Evolutionary conservation across 495 filamentous ascomycete species (phyloP), one percentile per base, ranked within the genome.

Genomic region (Bryoglossum gracile): DNA sequence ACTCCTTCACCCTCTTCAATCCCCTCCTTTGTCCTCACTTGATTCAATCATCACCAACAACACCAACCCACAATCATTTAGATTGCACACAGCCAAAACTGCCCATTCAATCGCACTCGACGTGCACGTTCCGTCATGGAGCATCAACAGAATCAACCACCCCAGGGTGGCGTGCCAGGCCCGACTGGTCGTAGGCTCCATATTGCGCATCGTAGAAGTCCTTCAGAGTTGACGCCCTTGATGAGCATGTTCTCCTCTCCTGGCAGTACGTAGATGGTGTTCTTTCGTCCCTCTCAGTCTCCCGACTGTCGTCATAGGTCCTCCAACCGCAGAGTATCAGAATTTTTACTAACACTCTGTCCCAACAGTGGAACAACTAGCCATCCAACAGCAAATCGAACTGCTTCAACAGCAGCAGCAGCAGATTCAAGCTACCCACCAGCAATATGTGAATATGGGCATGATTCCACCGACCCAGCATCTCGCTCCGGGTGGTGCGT

Each of bases 361-460:
- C 14, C 41, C 34, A 45, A 24, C 55, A 92, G 88, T 95, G 88
- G 92, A 97, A 76, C 94, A 97, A 83, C 78, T 97, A 58, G 89
- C 92, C 62, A 86, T 98, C 67, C 91, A 95, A 67, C 92, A 97
- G 73, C 92, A 98, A 68, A 96, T 97, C 62, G 90, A 98, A 69
- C 75, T 91, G 68, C 78, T 98, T 56, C 92, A 98, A 69, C 89
- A 94, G 64, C 94, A 97, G 63, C 92, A 98, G 62, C 94, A 97
- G 68, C 94, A 97, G 63, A 94, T 97, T 65, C 85, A 91, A 63
- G 86, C 86, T 46, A 89, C 88, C 43, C 89, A 96, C 57, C 90
- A 94, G 67, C 91, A 97, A 65, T 97, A 95, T 69, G 85, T 94
- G 50, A 92, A 94, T 64, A 91, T 97, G 86, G 88, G 88, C 56